Evolutionary conservation across 495 filamentous ascomycete genomes (phyloP), one percentile per base, ranked within the genome.

Genomic region (Pyronema domesticum): DNA sequence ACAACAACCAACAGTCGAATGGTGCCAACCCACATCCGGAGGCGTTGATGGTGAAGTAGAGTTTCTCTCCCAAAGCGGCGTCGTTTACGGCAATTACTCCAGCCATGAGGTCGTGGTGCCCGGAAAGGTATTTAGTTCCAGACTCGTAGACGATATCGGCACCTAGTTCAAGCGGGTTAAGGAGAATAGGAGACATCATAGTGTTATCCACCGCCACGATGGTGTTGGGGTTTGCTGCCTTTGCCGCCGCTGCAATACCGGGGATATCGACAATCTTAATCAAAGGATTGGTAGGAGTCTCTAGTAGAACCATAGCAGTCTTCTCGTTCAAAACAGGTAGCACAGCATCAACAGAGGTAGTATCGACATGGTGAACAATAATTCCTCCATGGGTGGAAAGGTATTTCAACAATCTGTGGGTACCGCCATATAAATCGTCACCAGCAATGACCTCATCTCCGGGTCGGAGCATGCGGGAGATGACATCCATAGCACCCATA

Each of bases 41-140:
- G 10, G 85, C 75, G 67, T 98, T 98, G 73, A 98, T 95, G 33
- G 86, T 86, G 72, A 94, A 94, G 72, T 82, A 96, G 64, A 98
- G 79, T 63, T 82, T 85, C 58, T 96, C 86, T 48, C 85, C 91
- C 34, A 96, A 69, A 7, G 74, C 68, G 6, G 76, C 66, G 64
- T 89, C 81, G 63, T 94, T 94, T 67, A 88, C 79, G 6, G 87
- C 93, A 56, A 98, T 79, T 35, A 98, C 86, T 50, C 91, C 91
- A 6, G 91, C 93, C 91, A 98, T 96, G 68, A 98, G 78, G 69
- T 98, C 91, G 73, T 98, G 91, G 68, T 98, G 91, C 13, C 91
- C 91, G 0, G 89, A 95, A 18, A 98, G 78, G 65, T 98, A 98
- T 63, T 98, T 98, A 1, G 91, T 98, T 34, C 91, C 91, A 50